Base-by-base conservation (phyloP, 1,284 basidiomycete species). In the Melampsora americana region DNA sequence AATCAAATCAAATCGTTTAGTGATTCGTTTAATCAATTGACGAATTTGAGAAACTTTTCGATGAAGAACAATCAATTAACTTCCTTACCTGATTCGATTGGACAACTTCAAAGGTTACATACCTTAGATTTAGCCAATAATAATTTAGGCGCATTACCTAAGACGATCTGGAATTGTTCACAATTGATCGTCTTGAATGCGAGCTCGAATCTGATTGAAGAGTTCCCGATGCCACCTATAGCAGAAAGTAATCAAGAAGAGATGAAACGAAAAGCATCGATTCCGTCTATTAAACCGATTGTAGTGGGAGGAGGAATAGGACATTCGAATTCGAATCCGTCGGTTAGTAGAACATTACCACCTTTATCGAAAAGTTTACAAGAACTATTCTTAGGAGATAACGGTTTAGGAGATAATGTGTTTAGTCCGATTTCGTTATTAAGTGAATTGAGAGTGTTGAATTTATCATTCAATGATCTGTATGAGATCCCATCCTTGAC, bases 391-490 rank as follows among this genome's bases (percentile, higher is more conserved):
- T 86, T 97, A 0, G 94, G 91, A 70, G 95, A 99, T 85, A 99
- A 99, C 82, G 87, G 87, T 26, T 85, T 97, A 26, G 89, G 88
- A 5, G 92, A 97, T 81, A 92, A 96, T 48, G 86, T 89, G 11
- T 87, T 98, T 66, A 88, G 88, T 62, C 87, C 89, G 0, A 84
- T 96, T 42, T 89, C 89, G 78, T 85, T 92, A 30, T 85, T 98
- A 78, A 87, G 88, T 75, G 88, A 90, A 79, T 87, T 97, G 14
- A 86, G 87, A 3, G 89, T 94, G 1, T 87, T 99, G 74, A 99
- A 99, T 80, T 85, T 99, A 44, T 93, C 92, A 75, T 98, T 97
- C 85, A 99, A 99, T 84, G 90, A 93, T 77, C 92, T 99, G 77
- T 90, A 91, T 82, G 93, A 96, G 81, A 87, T 98, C 56, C 92